Evolutionary conservation across 2,329 filamentous ascomycete species (phyloP).

Genomic region (Lachnellula subtilissima): DNA sequence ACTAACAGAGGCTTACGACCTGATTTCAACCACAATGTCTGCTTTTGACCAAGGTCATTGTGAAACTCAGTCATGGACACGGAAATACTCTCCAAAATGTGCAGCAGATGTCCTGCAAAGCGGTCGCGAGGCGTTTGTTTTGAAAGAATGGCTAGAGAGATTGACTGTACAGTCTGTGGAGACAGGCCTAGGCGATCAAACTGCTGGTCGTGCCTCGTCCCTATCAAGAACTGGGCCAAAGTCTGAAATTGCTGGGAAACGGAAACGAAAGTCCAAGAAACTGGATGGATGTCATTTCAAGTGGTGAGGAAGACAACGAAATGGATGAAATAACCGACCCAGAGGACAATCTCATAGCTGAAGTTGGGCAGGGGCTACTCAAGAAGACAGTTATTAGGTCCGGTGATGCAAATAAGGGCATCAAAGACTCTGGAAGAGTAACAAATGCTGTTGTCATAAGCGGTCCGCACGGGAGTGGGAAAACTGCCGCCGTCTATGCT

Average conservation of each 20-base stretch:
- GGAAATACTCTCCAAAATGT: slow-evolving; percentile 74
- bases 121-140: slow-evolving; percentile 61
- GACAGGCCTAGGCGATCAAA: slow-evolving; percentile 41
- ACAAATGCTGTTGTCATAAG: slow-evolving; percentile 82
- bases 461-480: slow-evolving; percentile 84
- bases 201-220: slow-evolving; percentile 17
- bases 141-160: slow-evolving; percentile 76
- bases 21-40: slow-evolving; percentile 59
- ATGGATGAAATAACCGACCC: slow-evolving; percentile 64
- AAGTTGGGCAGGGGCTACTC: slow-evolving; percentile 33
- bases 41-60: slow-evolving; percentile 77
- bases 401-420: slow-evolving; percentile 34
- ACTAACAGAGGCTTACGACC: slow-evolving; percentile 53
- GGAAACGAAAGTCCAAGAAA: slow-evolving; percentile 61
- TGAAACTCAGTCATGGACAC: slow-evolving; percentile 68
- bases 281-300: slow-evolving; percentile 74
- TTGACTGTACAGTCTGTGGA: slow-evolving; percentile 75
- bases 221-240: slow-evolving; percentile 24
- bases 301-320: slow-evolving; percentile 67
- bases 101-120: slow-evolving; percentile 71
- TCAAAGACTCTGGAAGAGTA: slow-evolving; percentile 45
- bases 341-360: slow-evolving; percentile 42
- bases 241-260: slow-evolving; percentile 47
- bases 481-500: slow-evolving; percentile 88
- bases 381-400: slow-evolving; percentile 53